Base-by-base conservation (phyloP, 73 alveolate species). In the Paramecium sexaurelia region DNA sequence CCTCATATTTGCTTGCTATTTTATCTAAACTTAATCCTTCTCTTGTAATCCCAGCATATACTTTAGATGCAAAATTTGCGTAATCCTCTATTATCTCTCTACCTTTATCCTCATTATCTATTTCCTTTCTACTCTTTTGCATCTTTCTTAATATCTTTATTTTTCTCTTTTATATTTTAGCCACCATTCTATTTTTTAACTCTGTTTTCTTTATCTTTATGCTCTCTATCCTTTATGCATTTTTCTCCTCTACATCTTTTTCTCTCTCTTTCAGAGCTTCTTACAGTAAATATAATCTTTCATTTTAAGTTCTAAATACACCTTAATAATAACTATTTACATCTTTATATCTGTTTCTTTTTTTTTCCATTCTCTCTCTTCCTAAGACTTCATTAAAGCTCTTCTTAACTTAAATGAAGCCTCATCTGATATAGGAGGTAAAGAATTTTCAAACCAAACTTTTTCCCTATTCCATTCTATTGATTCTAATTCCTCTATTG, bases 341-440 rank as follows among this genome's bases (percentile, higher is more conserved):
- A 47, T 88, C 91, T 97, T 97, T 11, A 96, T 96, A 92, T 97
- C 99, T 71, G 97, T 97, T 87, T 97, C 99, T 91, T 97, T 95
- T 86, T 96, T 96, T 92, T 94, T 95, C 99, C 99, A 98, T 92
- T 98, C 99, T 91, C 99, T 93, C 95, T 97, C 94, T 91, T 98
- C 99, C 92, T 98, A 97, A 71, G 97, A 99, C 85, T 98, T 98
- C 98, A 98, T 98, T 40, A 98, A 93, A 55, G 92, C 98, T 89
- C 99, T 94, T 55, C 99, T 95, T 56, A 98, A 92, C 66, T 90
- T 85, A 87, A 98, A 98, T 93, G 98, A 97, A 0, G 99, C 99
- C 90, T 98, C 99, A 92, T 98, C 99, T n/a, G 99, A 95, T 10
- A 98, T 96, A 33, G 99, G 99, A 20, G 99, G 99, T 10, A 98